Base-by-base conservation (phyloP, 2,329 filamentous ascomycete genomes). In the Xylariaceae sp. region DNA sequence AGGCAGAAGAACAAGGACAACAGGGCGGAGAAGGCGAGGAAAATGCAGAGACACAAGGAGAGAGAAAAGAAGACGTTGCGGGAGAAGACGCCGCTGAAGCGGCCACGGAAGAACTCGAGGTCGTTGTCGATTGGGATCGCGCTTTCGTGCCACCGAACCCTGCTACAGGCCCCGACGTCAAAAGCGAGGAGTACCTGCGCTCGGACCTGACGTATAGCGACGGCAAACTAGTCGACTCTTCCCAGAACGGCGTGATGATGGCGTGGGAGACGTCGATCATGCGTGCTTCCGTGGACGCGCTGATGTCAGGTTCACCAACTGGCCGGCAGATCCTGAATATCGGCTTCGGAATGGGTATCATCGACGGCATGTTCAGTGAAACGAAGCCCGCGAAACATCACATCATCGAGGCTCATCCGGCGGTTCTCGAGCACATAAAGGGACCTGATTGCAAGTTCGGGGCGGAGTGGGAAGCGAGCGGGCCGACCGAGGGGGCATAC, bases 181-280 rank as follows among this genome's bases (percentile, higher is more conserved):
- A 83, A 47, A 89, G 83, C 66, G 81, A 84, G 44, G 81, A 84
- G 41, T 93, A 92, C 69, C 83, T 93, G 44, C 80, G 83, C 46
- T 89, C 87, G 0, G 77, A 80, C 21, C 78, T 91, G 20, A 86
- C 82, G 14, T 89, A 89, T 73, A 79, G 81, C 47, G 77, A 82
- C 54, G 81, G 81, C 61, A 88, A 88, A 57, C 82, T 95, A 2
- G 81, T 95, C 6, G 90, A 95, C 69, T 80, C 84, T 2, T 84
- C 86, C 61, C 81, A 86, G 59, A 96, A 96, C 71, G 91, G 90
- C 50, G 90, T 96, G 44, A 96, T 96, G 91, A 96, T 96, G 91
- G 83, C 87, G 40, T 96, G 91, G 91, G 91, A 96, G 74, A 89
- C 87, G 1, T 85, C 87, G 62, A 95, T 96, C 65, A 96, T 96